Percentiles rank a stretch among this genome's conserved stretches.
These are phyloP conservation scores for Aspergillus bertholletiae DNA, from an alignment of 495 filamentous ascomycete species.

Conservation along the genomic window DNA sequence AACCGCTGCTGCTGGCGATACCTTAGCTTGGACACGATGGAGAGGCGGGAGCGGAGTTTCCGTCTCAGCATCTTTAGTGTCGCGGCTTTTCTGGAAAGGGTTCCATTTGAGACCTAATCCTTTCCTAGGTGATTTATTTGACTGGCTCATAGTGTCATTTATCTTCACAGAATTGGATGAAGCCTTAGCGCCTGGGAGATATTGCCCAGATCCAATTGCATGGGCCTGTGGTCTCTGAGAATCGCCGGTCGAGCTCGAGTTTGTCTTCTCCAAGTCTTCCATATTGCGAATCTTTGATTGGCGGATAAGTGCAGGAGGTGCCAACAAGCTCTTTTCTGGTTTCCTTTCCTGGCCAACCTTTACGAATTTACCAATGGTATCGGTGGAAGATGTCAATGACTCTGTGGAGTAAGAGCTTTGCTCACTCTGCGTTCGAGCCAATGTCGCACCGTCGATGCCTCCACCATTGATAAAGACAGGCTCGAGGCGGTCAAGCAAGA, in stretches of 20 bases:
- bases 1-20: conserved; percentile 32
- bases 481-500: conserved; percentile 71
- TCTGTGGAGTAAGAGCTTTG: conserved; percentile 50
- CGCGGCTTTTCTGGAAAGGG: conserved; percentile 64
- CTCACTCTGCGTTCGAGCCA: conserved; percentile 60
- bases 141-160: conserved; percentile 3
- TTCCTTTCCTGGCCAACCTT: conserved; percentile 8
- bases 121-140: conserved; percentile 22
- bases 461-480: conserved; percentile 86
- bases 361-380: conserved; percentile 7
- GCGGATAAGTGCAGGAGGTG: neutral
- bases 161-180: neutral
- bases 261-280: neutral
- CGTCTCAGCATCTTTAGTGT: conserved; percentile 10
- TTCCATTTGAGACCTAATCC: conserved; percentile 67
- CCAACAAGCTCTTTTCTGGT: neutral
- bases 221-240: neutral
- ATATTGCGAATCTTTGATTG: neutral
- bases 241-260: neutral
- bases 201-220: neutral
- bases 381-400: conserved; percentile 29
- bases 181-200: neutral
- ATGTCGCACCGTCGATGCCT: conserved; percentile 46
- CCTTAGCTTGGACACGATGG: conserved; percentile 35
- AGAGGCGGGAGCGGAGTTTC: conserved; percentile 11